Evolutionary conservation across 2,329 filamentous ascomycete species (phyloP), one percentile per base, ranked within the genome.

Genomic region (Truncatella angustata): DNA sequence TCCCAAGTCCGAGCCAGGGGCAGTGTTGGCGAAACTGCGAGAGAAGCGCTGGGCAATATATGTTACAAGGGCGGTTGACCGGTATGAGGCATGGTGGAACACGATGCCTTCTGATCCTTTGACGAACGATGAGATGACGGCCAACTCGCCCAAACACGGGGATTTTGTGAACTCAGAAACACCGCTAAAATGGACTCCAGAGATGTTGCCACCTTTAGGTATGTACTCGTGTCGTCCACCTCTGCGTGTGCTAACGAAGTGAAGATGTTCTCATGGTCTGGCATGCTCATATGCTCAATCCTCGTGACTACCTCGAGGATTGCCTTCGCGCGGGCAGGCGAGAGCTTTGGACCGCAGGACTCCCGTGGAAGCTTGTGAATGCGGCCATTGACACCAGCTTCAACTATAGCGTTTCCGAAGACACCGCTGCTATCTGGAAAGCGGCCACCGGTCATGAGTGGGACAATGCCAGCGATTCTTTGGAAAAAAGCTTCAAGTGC

Each of bases 201-300:
- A 71, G 7, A 70, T 71, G 50, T 61, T 87, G 36, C 84, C 83
- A 2, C 85, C 85, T 1, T 66, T 87, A 45, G 84, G 82, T 86
- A 66, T 34, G 53, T 54, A 10, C 18, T 20, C 18, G 24, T 16
- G 9, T 35, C 24, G 30, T 34, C 12, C 10, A 21, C 14, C 44
- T 32, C 32, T 10, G 11, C 9, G 7, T 49, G 18, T 49, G 20
- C 16, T 28, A 16, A n/a, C 24, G 16, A 4, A n/a, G 18, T 61
- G 50, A 60, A 76, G 88, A 92, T 68, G 81, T 92, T 1, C 68
- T 91, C 18, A 88, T 92, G 86, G 84, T 92, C 0, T 89, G 86
- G 85, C 89, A 93, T 66, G 74, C 87, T 0, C 88, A 90, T 62
- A 86, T 90, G 81, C 79, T 93, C 3, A 92, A 91, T 59, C 89